Base-by-base conservation (phyloP, 441 rosid species). In the Metrosideros polymorpha region DNA sequence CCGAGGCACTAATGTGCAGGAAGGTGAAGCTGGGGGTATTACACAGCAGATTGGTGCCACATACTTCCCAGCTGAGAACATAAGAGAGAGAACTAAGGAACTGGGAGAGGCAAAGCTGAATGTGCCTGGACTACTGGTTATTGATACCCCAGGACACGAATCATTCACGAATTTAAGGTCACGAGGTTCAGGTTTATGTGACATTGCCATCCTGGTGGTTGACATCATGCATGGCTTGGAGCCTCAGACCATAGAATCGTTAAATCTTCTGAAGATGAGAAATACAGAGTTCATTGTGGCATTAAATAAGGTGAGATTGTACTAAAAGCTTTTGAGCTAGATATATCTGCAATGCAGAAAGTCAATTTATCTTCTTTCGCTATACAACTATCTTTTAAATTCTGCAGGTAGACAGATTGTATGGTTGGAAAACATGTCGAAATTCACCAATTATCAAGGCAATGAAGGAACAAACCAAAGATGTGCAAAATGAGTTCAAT, bases 11-110 rank as follows among this genome's bases (percentile, higher is more conserved):
- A 95, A 95, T 91, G 99, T 98, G 63, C 99, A 96, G 92, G 99
- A 98, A 94, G 99, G 99, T 87, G 99, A 96, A 92, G 99, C 96
- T 85, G 99, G 99, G 85, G 98, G 99, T 86, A 96, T 98, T 82
- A 98, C 99, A 59, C 99, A 98, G 86, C 99, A 98, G 92, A 96
- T 98, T 88, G 99, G 99, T 89, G 99, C 99, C 83, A 98, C 99
- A 61, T 98, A 95, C 89, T 95, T 98, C 88, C 99, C 99, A 63
- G 97, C 98, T 6, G 96, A 88, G 89, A 96, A 98, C 92, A 96
- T 98, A 87, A 93, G 99, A 50, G 98, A 98, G 90, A 95, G 98
- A 89, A 98, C 99, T n/a, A 96, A 89, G 91, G 99, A 98, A 90
- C 91, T 98, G 90, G 96, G 96, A 91, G 98, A 96, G 92, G 99